phyloP scores from a whole-genome alignment of 2,329 filamentous ascomycete genomes.

The Blastomyces emzantsi region DNA sequence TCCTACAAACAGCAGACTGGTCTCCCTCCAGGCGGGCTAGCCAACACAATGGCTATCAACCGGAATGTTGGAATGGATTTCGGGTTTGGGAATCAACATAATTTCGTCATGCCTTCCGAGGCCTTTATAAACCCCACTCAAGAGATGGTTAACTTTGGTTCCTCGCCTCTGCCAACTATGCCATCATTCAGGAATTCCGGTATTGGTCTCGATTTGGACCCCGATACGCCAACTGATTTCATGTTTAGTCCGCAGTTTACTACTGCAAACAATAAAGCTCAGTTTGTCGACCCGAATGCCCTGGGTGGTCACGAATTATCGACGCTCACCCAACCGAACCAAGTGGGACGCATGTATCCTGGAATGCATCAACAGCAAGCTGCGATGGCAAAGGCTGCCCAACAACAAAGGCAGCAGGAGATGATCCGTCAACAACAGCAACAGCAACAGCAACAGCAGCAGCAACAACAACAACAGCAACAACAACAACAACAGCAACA shows the following conservation, averaged over 20 bases:
- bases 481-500: slow-evolving; percentile 31
- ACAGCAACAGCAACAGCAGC: slow-evolving; percentile 22
- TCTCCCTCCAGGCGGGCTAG: slow-evolving; percentile 73
- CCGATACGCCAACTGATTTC: slow-evolving; percentile 3
- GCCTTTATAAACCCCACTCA: neutral
- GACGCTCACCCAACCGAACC: slow-evolving; percentile 43
- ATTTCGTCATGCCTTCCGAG: slow-evolving; percentile 54
- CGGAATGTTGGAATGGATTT: slow-evolving; percentile 61
- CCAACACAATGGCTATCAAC: slow-evolving; percentile 70
- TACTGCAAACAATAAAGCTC: slow-evolving; percentile 28
- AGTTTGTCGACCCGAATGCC: slow-evolving; percentile 64
- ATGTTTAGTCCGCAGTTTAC: slow-evolving; percentile 6
- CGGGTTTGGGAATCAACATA: slow-evolving; percentile 49
- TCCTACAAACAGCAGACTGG: slow-evolving; percentile 94
- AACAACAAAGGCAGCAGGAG: slow-evolving; percentile 55
- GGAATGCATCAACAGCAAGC: slow-evolving; percentile 89
- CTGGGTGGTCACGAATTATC: slow-evolving; percentile 56
- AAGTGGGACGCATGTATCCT: slow-evolving; percentile 71
- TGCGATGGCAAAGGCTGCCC: slow-evolving; percentile 63
- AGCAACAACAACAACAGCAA: slow-evolving; percentile 48
- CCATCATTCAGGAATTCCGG: slow-evolving; percentile 1
- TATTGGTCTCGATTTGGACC: neutral
- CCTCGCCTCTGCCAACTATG: slow-evolving; percentile 16
- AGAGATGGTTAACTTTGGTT: slow-evolving; percentile 11
- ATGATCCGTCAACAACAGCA: slow-evolving; percentile 50